These are phyloP conservation scores for Pleurotus sapidus DNA, from an alignment of 768 basidiomycete genomes.

Conservation along the genomic window DNA sequence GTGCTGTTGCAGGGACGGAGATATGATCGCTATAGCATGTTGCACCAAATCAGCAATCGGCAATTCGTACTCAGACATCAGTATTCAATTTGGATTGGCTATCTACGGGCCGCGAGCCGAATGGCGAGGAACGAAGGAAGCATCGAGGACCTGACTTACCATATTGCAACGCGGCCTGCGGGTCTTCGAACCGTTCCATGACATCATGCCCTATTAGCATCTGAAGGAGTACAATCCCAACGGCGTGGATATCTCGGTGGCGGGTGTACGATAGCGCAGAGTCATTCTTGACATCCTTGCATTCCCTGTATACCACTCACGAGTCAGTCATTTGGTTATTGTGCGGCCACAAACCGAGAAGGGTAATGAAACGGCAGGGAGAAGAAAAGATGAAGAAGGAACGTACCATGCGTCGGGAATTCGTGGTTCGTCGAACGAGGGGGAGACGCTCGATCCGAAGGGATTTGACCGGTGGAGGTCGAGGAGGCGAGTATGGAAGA, in stretches of 20 bases:
- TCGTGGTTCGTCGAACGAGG: constrained; percentile 29
- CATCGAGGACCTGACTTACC: constrained; percentile 33
- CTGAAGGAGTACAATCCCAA: constrained; percentile 77
- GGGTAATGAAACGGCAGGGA: neutral
- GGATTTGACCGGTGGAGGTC: constrained; percentile 86
- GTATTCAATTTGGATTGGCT: too few species aligned
- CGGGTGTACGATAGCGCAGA: constrained; percentile 72
- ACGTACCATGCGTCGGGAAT: constrained; percentile 46
- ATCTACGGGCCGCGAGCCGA: neutral
- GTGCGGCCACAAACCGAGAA: too few species aligned
- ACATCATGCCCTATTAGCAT: constrained; percentile 84
- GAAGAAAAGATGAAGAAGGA: neutral
- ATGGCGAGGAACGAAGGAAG: neutral
- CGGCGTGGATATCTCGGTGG: constrained; percentile 78
- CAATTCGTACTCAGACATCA: too few species aligned
- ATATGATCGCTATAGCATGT: constrained; percentile 43
- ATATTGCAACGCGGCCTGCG: constrained; percentile 53
- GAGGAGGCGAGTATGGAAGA: constrained; percentile 67
- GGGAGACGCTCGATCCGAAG: constrained; percentile 44
- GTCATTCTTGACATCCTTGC: constrained; percentile 76
- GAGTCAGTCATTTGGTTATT: neutral
- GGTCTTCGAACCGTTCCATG: constrained; percentile 48
- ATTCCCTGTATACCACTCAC: constrained; percentile 45
- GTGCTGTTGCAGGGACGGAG: constrained; percentile 47
- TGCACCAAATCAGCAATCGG: too few species aligned